These are phyloP conservation scores for Amylocarpus encephaloides DNA, from an alignment of 2,329 filamentous ascomycete species.

Conservation along the genomic window DNA sequence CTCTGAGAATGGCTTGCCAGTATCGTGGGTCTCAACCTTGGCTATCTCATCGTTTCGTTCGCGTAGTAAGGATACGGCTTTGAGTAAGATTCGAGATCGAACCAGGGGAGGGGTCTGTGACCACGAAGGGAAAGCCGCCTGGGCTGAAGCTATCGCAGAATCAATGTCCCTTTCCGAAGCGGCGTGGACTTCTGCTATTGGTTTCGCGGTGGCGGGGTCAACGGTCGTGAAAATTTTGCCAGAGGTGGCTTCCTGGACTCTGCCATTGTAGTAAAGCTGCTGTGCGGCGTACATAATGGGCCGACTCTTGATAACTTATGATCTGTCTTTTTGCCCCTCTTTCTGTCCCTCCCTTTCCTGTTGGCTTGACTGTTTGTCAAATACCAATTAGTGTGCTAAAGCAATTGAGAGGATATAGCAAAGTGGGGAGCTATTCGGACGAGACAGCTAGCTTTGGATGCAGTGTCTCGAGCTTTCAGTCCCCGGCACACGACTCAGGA, in stretches of 20 bases:
- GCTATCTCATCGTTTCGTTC: slow-evolving; percentile 75
- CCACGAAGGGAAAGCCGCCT: slow-evolving; percentile 68
- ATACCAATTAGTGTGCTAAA: slow-evolving; percentile 1
- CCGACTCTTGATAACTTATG: slow-evolving; percentile 6
- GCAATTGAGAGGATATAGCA: slow-evolving; percentile 8
- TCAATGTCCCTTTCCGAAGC: slow-evolving; percentile 64
- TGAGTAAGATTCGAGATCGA: slow-evolving; percentile 71
- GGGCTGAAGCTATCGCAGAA: slow-evolving; percentile 63
- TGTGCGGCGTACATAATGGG: slow-evolving; percentile 40
- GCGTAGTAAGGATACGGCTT: slow-evolving; percentile 67
- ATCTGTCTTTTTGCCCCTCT: background rate
- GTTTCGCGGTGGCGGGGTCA: slow-evolving; percentile 64
- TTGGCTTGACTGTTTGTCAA: background rate
- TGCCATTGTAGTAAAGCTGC: slow-evolving; percentile 71
- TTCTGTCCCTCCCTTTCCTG: background rate
- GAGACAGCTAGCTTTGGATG: background rate
- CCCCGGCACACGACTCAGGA: slow-evolving; percentile 8
- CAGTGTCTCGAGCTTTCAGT: background rate
- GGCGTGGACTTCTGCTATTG: slow-evolving; percentile 65
- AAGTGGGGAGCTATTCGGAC: background rate
- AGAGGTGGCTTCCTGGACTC: slow-evolving; percentile 53
- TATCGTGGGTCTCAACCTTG: slow-evolving; percentile 73
- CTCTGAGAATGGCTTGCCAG: slow-evolving; percentile 79
- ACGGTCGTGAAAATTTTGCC: slow-evolving; percentile 62
- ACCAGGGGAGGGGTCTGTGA: slow-evolving; percentile 67